phyloP scores from a whole-genome alignment of 768 basidiomycete species.

The Wakefieldia striispora region DNA sequence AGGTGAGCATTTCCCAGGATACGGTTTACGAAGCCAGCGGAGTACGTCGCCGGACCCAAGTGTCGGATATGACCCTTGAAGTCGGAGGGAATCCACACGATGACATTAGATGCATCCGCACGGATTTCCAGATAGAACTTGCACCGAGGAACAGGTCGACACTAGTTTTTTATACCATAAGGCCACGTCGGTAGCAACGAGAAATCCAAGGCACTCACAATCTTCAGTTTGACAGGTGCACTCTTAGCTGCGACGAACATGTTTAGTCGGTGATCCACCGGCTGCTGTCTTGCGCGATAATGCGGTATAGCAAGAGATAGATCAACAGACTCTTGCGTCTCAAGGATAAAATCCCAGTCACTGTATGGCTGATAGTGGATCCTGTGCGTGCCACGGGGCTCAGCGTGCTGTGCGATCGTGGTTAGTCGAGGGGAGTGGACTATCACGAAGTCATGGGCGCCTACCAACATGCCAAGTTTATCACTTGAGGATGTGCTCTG shows the following conservation, averaged over 20 bases:
- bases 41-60: constrained; percentile 53
- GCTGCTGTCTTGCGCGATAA: constrained; percentile 73
- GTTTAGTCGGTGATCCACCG: constrained; percentile 66
- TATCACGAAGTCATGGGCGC: not conserved
- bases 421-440: not conserved
- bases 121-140: constrained; percentile 65
- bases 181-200: not conserved
- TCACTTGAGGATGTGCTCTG: constrained; percentile 27
- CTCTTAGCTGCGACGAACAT: constrained; percentile 59
- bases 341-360: constrained; percentile 69
- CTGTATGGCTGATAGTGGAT: constrained; percentile 60
- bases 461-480: constrained; percentile 15
- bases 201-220: constrained; percentile 47
- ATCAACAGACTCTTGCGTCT: constrained; percentile 52
- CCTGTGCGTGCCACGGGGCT: constrained; percentile 52
- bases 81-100: constrained; percentile 76
- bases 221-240: constrained; percentile 63
- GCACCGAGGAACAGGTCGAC: constrained; percentile 51
- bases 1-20: constrained; percentile 54
- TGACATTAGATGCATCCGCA: constrained; percentile 66
- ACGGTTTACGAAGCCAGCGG: constrained; percentile 71
- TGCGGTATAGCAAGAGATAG: constrained; percentile 71
- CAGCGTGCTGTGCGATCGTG: constrained; percentile 19
- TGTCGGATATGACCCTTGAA: constrained; percentile 67
- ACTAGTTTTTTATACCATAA: constrained; percentile 37